These are phyloP conservation scores for Stephanodiscus minutulus DNA, from an alignment of 108 stramenopile genomes.

Conservation along the genomic window DNA sequence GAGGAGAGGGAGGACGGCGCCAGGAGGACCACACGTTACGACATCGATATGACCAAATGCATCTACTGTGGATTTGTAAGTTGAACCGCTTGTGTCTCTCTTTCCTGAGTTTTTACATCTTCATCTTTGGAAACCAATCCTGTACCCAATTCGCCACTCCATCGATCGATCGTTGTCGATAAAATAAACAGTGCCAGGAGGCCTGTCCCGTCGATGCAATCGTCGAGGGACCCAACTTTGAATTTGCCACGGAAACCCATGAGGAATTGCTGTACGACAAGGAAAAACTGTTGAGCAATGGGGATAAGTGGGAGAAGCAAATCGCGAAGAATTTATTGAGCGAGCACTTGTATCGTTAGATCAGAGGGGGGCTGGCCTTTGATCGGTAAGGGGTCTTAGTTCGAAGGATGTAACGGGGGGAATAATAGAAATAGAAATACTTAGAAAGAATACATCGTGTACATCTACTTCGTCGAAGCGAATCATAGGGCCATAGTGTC, in stretches of 20 bases:
- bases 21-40: slow-evolving; percentile 97
- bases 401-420: not conserved
- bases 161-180: not conserved
- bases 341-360: slow-evolving; percentile 96
- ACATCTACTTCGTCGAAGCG: no score
- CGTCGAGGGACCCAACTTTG: slow-evolving; percentile 99
- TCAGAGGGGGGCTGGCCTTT: not conserved
- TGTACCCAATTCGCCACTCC: not conserved
- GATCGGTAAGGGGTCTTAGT: not conserved
- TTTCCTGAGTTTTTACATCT: not conserved
- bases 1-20: slow-evolving; percentile 93
- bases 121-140: not conserved
- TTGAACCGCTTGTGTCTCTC: slow-evolving; percentile 7
- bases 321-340: slow-evolving; percentile 97
- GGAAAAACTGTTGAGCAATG: slow-evolving; percentile 98
- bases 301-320: slow-evolving; percentile 99
- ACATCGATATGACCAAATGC: slow-evolving; percentile 99
- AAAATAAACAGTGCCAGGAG: slow-evolving; percentile 84
- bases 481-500: no score
- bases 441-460: no score
- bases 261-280: slow-evolving; percentile 99
- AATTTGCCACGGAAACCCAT: slow-evolving; percentile 98
- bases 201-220: slow-evolving; percentile 99
- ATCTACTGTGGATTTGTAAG: slow-evolving; percentile 97
- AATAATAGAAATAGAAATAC: not conserved